A percentile compares a stretch with the other conserved stretches of the same genome.
Conservation (phyloP, 441 rosid genomes). For the Codiaeum variegatum region DNA sequence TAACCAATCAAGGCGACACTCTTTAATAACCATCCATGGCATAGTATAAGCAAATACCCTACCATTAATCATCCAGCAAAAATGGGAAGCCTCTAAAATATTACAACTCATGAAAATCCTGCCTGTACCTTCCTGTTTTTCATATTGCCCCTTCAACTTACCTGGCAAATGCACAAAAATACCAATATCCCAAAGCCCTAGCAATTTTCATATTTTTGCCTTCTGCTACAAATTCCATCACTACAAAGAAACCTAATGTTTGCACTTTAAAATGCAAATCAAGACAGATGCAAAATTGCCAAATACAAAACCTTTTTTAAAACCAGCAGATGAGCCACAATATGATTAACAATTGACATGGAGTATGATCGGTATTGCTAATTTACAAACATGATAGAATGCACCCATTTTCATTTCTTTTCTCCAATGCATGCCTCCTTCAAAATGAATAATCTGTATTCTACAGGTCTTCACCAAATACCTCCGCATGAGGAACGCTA, state of each 20-base stretch:
- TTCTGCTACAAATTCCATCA: not conserved
- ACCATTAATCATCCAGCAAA: not conserved
- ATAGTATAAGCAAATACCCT: conserved; percentile 4
- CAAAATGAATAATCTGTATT: not conserved
- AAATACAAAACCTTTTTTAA: not conserved
- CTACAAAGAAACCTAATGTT: not conserved
- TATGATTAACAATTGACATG: not conserved
- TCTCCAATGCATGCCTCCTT: not conserved
- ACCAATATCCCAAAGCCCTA: not conserved
- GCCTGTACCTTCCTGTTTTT: conserved; percentile 2
- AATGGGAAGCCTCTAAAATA: not conserved
- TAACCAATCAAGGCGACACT: conserved; percentile 8
- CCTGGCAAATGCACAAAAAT: conserved; percentile 1
- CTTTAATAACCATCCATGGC: conserved; percentile 2
- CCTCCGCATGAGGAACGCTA: too few relatives aligned
- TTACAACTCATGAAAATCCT: not conserved
- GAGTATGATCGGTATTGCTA: not conserved
- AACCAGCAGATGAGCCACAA: not conserved
- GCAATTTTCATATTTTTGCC: not conserved
- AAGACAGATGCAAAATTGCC: conserved; percentile 7
- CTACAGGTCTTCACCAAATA: not conserved
- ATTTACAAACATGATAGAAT: not conserved
- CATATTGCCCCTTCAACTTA: conserved; percentile 12
- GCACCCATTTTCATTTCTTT: not conserved
- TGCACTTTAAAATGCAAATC: not conserved